Conservation (phyloP, 441 rosid genomes). For the Dalechampia spathulata region DNA sequence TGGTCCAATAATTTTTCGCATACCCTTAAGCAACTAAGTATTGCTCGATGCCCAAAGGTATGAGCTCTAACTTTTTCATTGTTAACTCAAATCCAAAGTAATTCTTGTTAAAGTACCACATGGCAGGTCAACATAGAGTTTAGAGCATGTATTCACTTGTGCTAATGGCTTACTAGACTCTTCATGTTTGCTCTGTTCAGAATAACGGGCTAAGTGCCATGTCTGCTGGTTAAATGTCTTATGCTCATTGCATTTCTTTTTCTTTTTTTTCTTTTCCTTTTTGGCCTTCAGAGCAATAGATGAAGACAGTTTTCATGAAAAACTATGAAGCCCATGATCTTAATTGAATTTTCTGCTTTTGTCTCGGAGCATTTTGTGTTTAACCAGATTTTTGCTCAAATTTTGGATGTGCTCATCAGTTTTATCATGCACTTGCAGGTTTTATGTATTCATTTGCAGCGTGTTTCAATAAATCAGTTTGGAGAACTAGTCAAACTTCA, state of each 20-base stretch:
- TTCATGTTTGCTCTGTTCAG: too few relatives aligned
- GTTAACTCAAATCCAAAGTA: not conserved
- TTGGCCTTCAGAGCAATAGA: too few relatives aligned
- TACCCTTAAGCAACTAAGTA: conserved; percentile 47
- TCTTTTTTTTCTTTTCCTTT: not conserved
- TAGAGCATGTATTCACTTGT: not conserved
- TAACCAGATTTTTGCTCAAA: conserved; percentile 1
- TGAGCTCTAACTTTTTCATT: conserved; percentile 4
- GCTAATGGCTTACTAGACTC: too few relatives aligned
- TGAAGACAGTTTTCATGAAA: not conserved
- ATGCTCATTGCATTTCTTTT: not conserved
- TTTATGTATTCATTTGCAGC: conserved; percentile 77
- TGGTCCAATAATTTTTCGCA: conserved; percentile 65
- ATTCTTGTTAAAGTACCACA: not conserved
- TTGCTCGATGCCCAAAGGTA: conserved; percentile 81
- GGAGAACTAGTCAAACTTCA: conserved; percentile 66
- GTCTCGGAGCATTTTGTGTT: not conserved
- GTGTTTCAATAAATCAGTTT: conserved; percentile 47
- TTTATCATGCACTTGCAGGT: conserved; percentile 42
- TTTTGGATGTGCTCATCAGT: conserved; percentile 8
- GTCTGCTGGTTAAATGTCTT: too few relatives aligned
- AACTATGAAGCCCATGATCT: too few relatives aligned
- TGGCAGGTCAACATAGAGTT: not conserved
- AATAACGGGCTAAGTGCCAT: too few relatives aligned
- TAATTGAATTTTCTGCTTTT: not conserved